Base-by-base conservation (phyloP, 148 eudicot genomes). In the Cornus suecica region DNA sequence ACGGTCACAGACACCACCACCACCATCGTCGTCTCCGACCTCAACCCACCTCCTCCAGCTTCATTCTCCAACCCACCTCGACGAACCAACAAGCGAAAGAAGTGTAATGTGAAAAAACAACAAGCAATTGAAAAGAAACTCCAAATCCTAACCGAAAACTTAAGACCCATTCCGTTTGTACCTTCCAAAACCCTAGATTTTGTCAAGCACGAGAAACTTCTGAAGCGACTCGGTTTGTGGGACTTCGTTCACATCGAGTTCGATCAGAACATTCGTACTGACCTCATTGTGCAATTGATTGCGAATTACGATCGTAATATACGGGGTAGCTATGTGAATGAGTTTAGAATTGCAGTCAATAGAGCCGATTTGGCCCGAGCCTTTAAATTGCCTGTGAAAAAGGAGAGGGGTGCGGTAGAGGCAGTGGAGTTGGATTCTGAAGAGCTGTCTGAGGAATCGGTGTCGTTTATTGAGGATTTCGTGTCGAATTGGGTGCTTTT, bases 401-500 rank as follows among this genome's bases (percentile, higher is more conserved):
- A 72, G 65, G 86, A 76, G 66, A 83, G 79, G 72, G 74, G 71
- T 11, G 74, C 22, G 75, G 72, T 45, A 0, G 85, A 86, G 70
- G 69, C 26, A 16, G 79, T 77, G 51, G 84, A 85, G 30, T 71
- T 83, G 76, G 95, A 82, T 66, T 76, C 28, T 10, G 90, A 87
- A 58, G 42, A 5, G 3, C 66, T 52, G 72, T 70, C 90, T 0
- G 80, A 71, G 22, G 97, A 87, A 27, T 81, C 83, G n/a, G 8
- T 89, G 27, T 68, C 76, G 31, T 90, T 95, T 74, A 3, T 95
- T 0, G 90, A 77, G 23, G 90, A 86, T 22, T 82, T 95, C 31
- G 88, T 93, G 74, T 83, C 88, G 23, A 84, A 78, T 79, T 90
- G 90, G 93, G 72, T 95, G 92, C 77, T 95, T 79, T 85, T 93